Percentiles rank a stretch among this genome's conserved stretches.
These are phyloP conservation scores for Smallanthus sonchifolius DNA, from an alignment of 129 eudicot genomes.

Conservation along the genomic window DNA sequence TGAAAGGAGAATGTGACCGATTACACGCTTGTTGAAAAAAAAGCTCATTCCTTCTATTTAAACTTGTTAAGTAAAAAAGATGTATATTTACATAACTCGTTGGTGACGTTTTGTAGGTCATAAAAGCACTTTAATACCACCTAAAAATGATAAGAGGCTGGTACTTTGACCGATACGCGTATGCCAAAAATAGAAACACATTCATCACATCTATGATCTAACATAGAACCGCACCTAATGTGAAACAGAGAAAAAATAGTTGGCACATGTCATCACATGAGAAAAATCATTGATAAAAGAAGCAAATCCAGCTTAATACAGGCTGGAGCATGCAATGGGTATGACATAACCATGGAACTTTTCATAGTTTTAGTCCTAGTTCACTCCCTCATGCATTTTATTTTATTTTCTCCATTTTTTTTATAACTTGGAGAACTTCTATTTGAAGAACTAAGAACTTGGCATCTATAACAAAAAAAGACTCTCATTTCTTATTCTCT, in stretches of 20 bases:
- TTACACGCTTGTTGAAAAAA: not conserved
- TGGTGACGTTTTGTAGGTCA: constrained; percentile 18
- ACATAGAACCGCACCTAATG: constrained; percentile 4
- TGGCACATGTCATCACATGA: constrained; percentile 9
- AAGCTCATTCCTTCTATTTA: not conserved
- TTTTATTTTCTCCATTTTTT: not conserved
- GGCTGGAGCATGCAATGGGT: constrained; percentile 15
- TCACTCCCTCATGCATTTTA: not conserved
- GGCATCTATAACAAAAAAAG: not conserved
- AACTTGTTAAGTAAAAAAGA: constrained; percentile 7
- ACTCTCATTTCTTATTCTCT: not conserved
- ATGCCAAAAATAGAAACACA: constrained; percentile 17
- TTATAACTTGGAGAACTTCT: constrained; percentile 6
- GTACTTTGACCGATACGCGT: not conserved
- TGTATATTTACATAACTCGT: constrained; percentile 19
- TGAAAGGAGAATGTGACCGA: constrained; percentile 14
- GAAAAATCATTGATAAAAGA: not conserved
- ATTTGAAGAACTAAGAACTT: not conserved
- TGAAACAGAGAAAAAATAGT: not conserved
- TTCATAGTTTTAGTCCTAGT: not conserved
- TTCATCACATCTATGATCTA: not conserved
- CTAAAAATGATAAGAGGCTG: not conserved
- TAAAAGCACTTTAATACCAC: constrained; percentile 6
- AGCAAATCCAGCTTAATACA: constrained; percentile 19
- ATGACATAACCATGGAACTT: constrained; percentile 12